Conservation (phyloP, 768 basidiomycete species). For the Suillus luteus region DNA sequence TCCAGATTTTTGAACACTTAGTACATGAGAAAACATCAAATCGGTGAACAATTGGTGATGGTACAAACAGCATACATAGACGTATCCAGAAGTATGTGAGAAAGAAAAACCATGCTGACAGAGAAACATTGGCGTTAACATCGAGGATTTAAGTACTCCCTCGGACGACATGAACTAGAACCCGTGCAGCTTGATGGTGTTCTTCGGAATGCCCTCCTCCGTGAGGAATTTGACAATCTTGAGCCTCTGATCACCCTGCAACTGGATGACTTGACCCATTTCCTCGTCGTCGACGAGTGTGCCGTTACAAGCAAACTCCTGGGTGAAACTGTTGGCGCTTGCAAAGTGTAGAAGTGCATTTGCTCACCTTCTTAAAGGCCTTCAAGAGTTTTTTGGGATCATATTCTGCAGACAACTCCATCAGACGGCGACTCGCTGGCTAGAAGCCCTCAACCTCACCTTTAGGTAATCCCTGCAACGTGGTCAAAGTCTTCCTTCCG, state of each 20-base stretch:
- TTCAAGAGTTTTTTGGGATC: conserved; percentile 98
- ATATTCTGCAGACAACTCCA: conserved; percentile 63
- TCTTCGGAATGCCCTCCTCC: conserved; percentile 76
- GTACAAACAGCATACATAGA: conserved; percentile 30
- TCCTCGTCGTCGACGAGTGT: conserved; percentile 94
- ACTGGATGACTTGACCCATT: conserved; percentile 95
- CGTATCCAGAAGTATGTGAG: conserved; percentile 15
- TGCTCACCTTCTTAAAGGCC: conserved; percentile 92
- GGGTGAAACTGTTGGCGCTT: conserved; percentile 13
- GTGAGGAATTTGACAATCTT: conserved; percentile 89
- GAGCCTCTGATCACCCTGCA: conserved; percentile 95
- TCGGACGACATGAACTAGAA: conserved; percentile 52
- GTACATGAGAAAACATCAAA: conserved; percentile 22
- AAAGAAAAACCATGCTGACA: conserved; percentile 18
- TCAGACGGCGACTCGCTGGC: conserved; percentile 19
- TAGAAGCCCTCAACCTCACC: conserved; percentile 46
- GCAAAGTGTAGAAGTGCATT: neutral
- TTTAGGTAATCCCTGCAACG: conserved; percentile 92
- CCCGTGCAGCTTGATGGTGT: conserved; percentile 84
- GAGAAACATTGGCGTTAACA: neutral
- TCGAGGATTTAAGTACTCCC: conserved; percentile 4
- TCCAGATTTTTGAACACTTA: conserved; percentile 1
- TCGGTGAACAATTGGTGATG: conserved; percentile 27
- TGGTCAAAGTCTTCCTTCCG: conserved; percentile 98
- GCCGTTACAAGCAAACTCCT: conserved; percentile 99